Evolutionary conservation across 345 rosid species (phyloP), one percentile per base, ranked within the genome.

Genomic region (Bruguiera sexangula): DNA sequence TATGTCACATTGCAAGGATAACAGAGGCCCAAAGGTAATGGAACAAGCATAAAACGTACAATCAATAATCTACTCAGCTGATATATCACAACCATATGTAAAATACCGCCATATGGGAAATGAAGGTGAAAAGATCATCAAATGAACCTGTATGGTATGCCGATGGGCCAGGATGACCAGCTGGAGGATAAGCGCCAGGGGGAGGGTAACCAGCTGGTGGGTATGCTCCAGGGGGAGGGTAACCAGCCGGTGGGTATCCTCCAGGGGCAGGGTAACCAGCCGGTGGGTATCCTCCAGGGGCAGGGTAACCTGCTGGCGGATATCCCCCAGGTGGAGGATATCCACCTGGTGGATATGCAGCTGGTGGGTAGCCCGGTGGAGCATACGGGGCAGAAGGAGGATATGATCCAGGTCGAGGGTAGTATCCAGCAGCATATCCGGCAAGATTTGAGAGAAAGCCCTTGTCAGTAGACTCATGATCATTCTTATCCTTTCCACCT

Each of bases 361-460:
- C 37, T 31, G 74, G 69, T 9, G 82, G 79, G 29, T 55, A 55
- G 50, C 87, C 87, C 3, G 69, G 75, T 36, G 74, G 74, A 0
- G 84, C 85, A 73, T 82, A 80, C 15, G 75, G 80, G 2, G 70
- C 50, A 43, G 50, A 43, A 43, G 50, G 50, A 66, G 80, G 83
- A 52, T 74, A 67, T n/a, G 78, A 36, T 26, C 82, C 85, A 6
- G 50, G 68, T 10, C 60, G 71, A n/a, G 36, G 69, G 55, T 70
- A 15, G 53, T 78, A 79, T 52, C 88, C 93, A 1, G 79, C 82
- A 50, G 88, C 92, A 60, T 55, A 88, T 57, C 93, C 96, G 70
- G 79, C 90, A 46, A 88, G 85, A 73, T 75, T 21, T 26, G 93
- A 90, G 68, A 90, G 79, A 66, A 90, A 63, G 52, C 96, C 98